phyloP scores from a whole-genome alignment of 768 basidiomycete species.

The Pleurotus pulmonarius region DNA sequence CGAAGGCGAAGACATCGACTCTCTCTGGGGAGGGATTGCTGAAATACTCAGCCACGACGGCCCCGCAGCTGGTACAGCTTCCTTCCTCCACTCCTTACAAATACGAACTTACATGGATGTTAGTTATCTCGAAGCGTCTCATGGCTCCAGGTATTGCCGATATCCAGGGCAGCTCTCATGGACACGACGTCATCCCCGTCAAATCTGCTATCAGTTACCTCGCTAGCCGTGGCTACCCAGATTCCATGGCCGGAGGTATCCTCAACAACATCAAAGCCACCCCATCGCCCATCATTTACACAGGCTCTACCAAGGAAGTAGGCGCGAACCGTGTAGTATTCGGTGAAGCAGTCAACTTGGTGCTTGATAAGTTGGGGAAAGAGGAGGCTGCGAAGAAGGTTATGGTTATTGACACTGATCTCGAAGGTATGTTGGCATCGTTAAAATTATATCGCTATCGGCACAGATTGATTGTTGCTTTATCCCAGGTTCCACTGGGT shows the following conservation, averaged over 20 bases:
- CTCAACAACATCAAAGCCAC: slow-evolving; percentile 63
- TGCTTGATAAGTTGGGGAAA: slow-evolving; percentile 70
- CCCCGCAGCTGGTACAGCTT: slow-evolving; percentile 64
- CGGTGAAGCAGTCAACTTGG: slow-evolving; percentile 78
- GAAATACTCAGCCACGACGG: slow-evolving; percentile 58
- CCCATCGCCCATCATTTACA: slow-evolving; percentile 52
- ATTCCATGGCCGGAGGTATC: slow-evolving; percentile 40
- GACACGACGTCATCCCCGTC: slow-evolving; percentile 84
- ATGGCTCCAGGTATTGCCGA: slow-evolving; percentile 71
- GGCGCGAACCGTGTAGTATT: slow-evolving; percentile 83
- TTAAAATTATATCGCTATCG: too few species aligned
- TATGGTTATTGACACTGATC: slow-evolving; percentile 80
- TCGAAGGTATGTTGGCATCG: neutral
- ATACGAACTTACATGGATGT: neutral
- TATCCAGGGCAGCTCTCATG: slow-evolving; percentile 77
- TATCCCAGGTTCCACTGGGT: slow-evolving; percentile 80
- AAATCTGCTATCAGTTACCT: slow-evolving; percentile 79
- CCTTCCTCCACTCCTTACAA: neutral
- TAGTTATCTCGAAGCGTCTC: slow-evolving; percentile 65
- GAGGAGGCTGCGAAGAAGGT: slow-evolving; percentile 78
- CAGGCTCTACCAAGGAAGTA: slow-evolving; percentile 69
- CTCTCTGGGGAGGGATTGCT: slow-evolving; percentile 66
- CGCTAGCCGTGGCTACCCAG: slow-evolving; percentile 52
- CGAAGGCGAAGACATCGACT: slow-evolving; percentile 77
- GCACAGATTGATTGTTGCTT: neutral